Evolutionary conservation across 2,329 filamentous ascomycete species (phyloP).

Genomic region (Rosellinia necatrix): DNA sequence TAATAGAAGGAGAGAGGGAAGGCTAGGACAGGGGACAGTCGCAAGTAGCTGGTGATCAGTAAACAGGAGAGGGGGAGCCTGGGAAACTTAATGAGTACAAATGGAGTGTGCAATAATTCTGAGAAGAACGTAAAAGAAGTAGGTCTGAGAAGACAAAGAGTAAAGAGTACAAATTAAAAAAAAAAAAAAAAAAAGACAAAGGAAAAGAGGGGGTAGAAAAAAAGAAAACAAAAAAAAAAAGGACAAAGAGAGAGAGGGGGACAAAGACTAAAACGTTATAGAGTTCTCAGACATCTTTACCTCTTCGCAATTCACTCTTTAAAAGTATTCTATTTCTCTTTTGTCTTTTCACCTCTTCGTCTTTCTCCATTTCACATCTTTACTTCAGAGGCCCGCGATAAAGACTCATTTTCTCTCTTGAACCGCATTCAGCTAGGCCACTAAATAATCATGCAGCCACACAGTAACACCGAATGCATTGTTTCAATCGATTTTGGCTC

Average conservation of each 20-base stretch:
- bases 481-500: constrained; percentile 9
- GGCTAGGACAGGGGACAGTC: background rate
- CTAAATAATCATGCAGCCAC: background rate
- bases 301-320: background rate
- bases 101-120: background rate
- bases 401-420: background rate
- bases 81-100: background rate
- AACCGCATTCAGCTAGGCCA: background rate
- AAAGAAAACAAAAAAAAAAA: background rate
- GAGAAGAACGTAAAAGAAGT: no score
- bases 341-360: no score
- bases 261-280: background rate
- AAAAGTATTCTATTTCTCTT: background rate
- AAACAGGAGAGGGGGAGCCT: background rate
- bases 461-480: background rate
- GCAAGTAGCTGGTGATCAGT: background rate
- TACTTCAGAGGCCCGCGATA: background rate
- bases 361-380: background rate
- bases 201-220: background rate
- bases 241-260: background rate
- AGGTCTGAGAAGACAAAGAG: no score
- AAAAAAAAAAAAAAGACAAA: background rate
- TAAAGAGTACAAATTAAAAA: no score
- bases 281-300: background rate
- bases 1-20: background rate